A percentile compares a stretch with the other conserved stretches of the same genome.
Evolutionary conservation across 208 protist genomes (phyloP).

Genomic region (Leishmania arabica): DNA sequence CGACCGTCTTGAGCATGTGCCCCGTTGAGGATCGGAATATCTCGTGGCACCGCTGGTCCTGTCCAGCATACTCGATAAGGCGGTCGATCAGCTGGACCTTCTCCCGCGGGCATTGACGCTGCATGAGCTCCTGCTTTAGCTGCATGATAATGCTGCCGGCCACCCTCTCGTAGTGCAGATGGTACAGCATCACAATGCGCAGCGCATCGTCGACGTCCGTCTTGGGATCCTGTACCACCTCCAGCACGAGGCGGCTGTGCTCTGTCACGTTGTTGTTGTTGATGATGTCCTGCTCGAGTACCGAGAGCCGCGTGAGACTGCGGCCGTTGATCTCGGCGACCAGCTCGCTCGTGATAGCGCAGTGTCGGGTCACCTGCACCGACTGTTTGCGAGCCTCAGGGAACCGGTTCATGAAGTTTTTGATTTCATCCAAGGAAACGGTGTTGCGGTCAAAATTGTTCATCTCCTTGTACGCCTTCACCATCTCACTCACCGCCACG

Average conservation of each 20-base stretch:
- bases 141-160: constrained; percentile 67
- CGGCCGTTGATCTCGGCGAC: constrained; percentile 82
- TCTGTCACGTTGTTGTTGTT: constrained; percentile 71
- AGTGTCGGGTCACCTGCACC: constrained; percentile 80
- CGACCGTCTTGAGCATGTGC: constrained; percentile 76
- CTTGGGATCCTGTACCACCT: constrained; percentile 82
- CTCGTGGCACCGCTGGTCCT: constrained; percentile 70
- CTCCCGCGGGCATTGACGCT: constrained; percentile 59
- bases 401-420: constrained; percentile 88
- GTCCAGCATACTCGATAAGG: constrained; percentile 67
- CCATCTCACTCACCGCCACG: constrained; percentile 92
- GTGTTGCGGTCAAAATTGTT: constrained; percentile 83
- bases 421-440: constrained; percentile 85
- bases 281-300: constrained; percentile 89
- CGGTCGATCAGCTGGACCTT: constrained; percentile 76
- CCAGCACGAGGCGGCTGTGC: constrained; percentile 76
- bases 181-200: constrained; percentile 81
- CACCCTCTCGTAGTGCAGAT: constrained; percentile 76
- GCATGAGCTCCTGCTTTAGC: constrained; percentile 63
- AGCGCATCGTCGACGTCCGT: constrained; percentile 85
- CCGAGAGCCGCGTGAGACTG: constrained; percentile 78
- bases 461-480: constrained; percentile 95
- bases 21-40: constrained; percentile 75
- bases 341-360: constrained; percentile 76
- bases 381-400: constrained; percentile 83